Evolutionary conservation across 78 protist species (phyloP).

Genomic region (Cavenderia fasciculata): DNA sequence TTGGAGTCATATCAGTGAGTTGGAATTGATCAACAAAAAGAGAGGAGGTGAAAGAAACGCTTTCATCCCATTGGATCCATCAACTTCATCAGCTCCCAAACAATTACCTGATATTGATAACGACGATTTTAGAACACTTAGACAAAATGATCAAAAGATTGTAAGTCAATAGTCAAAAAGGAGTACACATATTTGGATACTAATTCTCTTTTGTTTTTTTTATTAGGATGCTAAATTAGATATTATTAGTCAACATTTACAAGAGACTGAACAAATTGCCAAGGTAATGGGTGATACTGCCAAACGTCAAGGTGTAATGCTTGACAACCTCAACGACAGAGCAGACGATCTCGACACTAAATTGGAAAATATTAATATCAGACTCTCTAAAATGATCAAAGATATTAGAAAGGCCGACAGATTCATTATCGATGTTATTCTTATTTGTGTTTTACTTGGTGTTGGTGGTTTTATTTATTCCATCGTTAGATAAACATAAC

Average conservation of each 20-base stretch:
- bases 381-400: constrained; percentile 55
- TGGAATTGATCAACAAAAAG: constrained; percentile 43
- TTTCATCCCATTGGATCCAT: constrained; percentile 31
- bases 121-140: constrained; percentile 66
- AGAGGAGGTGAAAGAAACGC: constrained; percentile 39
- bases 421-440: constrained; percentile 64
- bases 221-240: constrained; percentile 8
- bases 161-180: background rate
- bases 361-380: constrained; percentile 53
- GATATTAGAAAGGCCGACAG: constrained; percentile 68
- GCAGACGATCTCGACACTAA: constrained; percentile 52
- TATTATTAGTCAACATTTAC: background rate
- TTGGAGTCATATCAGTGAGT: constrained; percentile 33
- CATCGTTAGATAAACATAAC: constrained; percentile 12
- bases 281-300: constrained; percentile 59
- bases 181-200: background rate
- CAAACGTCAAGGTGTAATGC: constrained; percentile 26
- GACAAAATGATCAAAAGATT: constrained; percentile 37
- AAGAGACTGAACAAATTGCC: constrained; percentile 33
- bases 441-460: constrained; percentile 49
- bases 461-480: constrained; percentile 57
- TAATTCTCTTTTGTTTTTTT: background rate
- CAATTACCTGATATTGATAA: constrained; percentile 65
- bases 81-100: background rate
- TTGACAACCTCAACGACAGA: constrained; percentile 37